Percentiles rank a stretch among this genome's conserved stretches.
phyloP scores from a whole-genome alignment of 768 basidiomycete genomes.

The Leccinum subgranulosum region DNA sequence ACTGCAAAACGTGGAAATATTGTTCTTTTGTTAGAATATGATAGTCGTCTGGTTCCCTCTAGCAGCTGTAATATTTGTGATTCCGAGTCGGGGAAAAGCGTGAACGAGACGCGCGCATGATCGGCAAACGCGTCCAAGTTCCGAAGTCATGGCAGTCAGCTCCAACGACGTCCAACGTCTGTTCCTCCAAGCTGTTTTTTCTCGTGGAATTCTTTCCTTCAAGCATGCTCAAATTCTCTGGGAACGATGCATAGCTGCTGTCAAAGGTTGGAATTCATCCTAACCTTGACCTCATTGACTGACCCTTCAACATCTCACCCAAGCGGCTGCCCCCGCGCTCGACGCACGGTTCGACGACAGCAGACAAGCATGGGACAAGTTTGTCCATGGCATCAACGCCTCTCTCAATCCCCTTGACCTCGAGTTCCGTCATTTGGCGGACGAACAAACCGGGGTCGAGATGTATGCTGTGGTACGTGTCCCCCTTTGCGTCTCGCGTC shows the following conservation, averaged over 20 bases:
- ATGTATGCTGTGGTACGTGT: slow-evolving; percentile 66
- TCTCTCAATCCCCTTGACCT: slow-evolving; percentile 69
- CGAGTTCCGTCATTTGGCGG: slow-evolving; percentile 60
- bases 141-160: slow-evolving; percentile 37
- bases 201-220: slow-evolving; percentile 64
- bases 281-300: not conserved
- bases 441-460: slow-evolving; percentile 62
- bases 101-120: not conserved
- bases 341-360: slow-evolving; percentile 41
- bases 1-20: too few species aligned
- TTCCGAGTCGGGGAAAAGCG: not conserved
- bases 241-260: slow-evolving; percentile 62
- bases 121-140: not conserved
- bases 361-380: slow-evolving; percentile 54
- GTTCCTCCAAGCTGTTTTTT: slow-evolving; percentile 76
- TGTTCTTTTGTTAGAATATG: too few species aligned
- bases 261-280: slow-evolving; percentile 50
- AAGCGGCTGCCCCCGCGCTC: slow-evolving; percentile 54
- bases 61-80: too few species aligned
- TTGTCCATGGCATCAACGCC: slow-evolving; percentile 57
- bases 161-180: slow-evolving; percentile 69
- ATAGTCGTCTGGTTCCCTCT: too few species aligned
- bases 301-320: slow-evolving; percentile 2
- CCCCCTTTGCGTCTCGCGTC: not conserved
- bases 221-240: slow-evolving; percentile 64